Base-by-base conservation (phyloP, 495 filamentous ascomycete genomes). In the Aeminium ludgeri region DNA sequence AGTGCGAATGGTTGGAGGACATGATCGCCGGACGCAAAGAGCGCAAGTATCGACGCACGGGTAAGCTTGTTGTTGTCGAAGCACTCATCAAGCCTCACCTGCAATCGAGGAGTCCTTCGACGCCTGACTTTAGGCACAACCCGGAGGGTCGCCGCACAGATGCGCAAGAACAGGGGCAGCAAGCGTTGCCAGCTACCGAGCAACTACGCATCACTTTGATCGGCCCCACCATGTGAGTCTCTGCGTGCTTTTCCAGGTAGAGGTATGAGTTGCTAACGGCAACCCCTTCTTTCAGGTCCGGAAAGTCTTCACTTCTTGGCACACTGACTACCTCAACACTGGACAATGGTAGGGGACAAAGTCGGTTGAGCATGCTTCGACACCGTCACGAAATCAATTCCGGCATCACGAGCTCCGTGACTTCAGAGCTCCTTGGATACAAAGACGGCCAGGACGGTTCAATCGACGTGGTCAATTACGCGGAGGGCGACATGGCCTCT, bases 331-430 rank as follows among this genome's bases (percentile, higher is more conserved):
- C 82, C 3, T 83, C 82, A 2, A 77, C 79, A 8, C 64, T 92
- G 10, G 89, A 97, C 53, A 94, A 97, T 60, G 89, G 87, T 3
- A 68, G 86, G 39, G 89, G 89, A 0, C 86, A 82, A 52, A 87
- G 82, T 51, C 67, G 89, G 46, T 67, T 94, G 29, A 84, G 80
- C 47, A 62, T 96, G 6, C 65, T 96, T 35, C 93, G 86, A 50
- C 89, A 97, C 58, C 72, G 81, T n/a, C 89, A 97, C 52, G 89
- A 97, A 50, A 80, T 96, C 23, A 76, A 67, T 0, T 87, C 86
- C 2, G 89, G 89, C 0, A 68, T 93, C 43, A 97, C 91, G 11
- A 92, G 83, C 53, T 95, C 86, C 5, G 75, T 97, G 11, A 76
- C 87, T 2, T 86, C 91, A 53, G 89, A 95, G 56, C 67, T 97